Base-by-base conservation (phyloP, 148 eudicot genomes). In the Amaranthus hypochondriacus region DNA sequence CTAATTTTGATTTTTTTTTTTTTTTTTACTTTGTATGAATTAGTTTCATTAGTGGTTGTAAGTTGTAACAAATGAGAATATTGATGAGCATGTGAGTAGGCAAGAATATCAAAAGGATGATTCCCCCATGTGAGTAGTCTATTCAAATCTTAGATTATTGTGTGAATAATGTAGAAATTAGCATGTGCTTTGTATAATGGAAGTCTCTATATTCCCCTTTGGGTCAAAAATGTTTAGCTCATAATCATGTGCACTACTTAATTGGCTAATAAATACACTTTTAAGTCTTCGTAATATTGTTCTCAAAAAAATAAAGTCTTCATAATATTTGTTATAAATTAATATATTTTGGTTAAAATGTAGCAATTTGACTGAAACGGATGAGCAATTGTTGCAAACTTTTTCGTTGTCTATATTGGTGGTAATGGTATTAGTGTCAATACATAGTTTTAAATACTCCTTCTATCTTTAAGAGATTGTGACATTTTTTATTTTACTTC, bases 101-200 rank as follows among this genome's bases (percentile, higher is more conserved):
- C 73, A 57, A 58, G 53, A 5, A 46, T 44, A 57, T 71, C 73
- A 71, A 56, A 57, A 64, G 15, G n/a, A 39, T 57, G 73, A 71
- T 71, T 21, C 44, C 13, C 1, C 53, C 73, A 71, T 43, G 64
- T 71, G 73, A 48, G 3, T 55, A 9, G 7, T 8, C 7, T 44
- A 28, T 28, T 28, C 1, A 28, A 44, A 46, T 6, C 47, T 62
- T 6, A 15, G 56, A 7, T 68, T 4, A 68, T 28, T 7, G 11
- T 51, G 11, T 51, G 46, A 51, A 18, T 68, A 43, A 50, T 15
- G 12, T 6, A 4, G 12, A 1, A 68, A 39, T 39, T 7, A 7
- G 28, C 28, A 69, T 68, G 72, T 54, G 48, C 18, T 3, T 14
- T 57, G 6, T 58, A 39, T 58, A 9, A 62, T 63, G 48, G 39